Percentiles rank a stretch among this genome's conserved stretches.
These are phyloP conservation scores for Pichia deserticola DNA, from an alignment of 805 yeast genomes.

Conservation along the genomic window DNA sequence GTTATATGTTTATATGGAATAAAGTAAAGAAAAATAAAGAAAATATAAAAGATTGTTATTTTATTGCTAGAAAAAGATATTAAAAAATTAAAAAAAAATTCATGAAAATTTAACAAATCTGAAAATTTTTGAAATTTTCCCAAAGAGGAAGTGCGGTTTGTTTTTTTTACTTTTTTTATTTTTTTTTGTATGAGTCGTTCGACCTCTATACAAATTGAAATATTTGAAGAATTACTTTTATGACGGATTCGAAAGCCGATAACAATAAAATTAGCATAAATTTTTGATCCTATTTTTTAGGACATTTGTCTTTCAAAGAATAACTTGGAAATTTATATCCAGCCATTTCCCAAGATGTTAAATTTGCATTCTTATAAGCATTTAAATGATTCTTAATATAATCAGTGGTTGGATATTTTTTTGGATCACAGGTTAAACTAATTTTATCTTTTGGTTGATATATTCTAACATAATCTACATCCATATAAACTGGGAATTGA, in stretches of 20 bases:
- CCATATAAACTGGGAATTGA: slow-evolving; percentile 69
- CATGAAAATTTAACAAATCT: not conserved
- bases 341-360: slow-evolving; percentile 33
- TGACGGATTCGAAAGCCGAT: not conserved
- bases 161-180: too few species aligned
- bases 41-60: not conserved
- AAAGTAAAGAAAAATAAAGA: not conserved
- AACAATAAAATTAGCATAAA: too few species aligned
- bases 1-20: not conserved
- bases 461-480: slow-evolving; percentile 81
- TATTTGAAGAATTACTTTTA: too few species aligned
- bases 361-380: slow-evolving; percentile 31
- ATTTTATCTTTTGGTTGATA: slow-evolving; percentile 70
- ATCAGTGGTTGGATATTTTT: slow-evolving; percentile 74
- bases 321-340: slow-evolving; percentile 31
- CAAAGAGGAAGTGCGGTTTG: not conserved
- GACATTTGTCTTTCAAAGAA: slow-evolving; percentile 4
- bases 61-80: too few species aligned
- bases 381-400: slow-evolving; percentile 60
- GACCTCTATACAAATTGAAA: not conserved
- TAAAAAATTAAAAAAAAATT: not conserved
- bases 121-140: not conserved
- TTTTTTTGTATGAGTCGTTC: not conserved
- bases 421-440: slow-evolving; percentile 78
- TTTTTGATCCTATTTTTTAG: not conserved